These are phyloP conservation scores for Mycena kentingensis DNA, from an alignment of 768 basidiomycete species.

Conservation along the genomic window DNA sequence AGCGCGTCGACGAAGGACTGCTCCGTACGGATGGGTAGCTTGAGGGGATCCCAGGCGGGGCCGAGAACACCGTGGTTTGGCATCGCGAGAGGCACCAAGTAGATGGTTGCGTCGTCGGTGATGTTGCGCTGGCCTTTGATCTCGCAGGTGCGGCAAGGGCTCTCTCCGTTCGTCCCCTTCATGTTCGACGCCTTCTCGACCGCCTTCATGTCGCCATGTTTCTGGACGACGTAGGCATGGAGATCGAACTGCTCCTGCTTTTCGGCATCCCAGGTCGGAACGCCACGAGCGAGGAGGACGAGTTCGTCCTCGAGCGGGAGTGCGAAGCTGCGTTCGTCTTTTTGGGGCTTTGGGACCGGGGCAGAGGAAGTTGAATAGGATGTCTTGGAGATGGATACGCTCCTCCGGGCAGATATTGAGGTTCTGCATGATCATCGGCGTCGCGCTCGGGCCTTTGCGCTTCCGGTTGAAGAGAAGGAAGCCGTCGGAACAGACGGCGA, in stretches of 20 bases:
- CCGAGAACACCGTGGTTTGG: constrained; percentile 8
- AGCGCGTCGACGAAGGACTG: constrained; percentile 11
- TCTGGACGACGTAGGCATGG: constrained; percentile 30
- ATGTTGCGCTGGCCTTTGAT: constrained; percentile 29
- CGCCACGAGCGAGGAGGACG: not conserved
- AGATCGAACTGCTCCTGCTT: not conserved
- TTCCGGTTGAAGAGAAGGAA: constrained; percentile 1
- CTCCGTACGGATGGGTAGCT: constrained; percentile 27
- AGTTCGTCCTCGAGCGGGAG: constrained; percentile 1
- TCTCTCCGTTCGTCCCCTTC: constrained; percentile 38
- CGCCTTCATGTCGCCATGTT: constrained; percentile 34
- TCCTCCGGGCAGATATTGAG: not conserved
- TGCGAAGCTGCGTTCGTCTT: not conserved
- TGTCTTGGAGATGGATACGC: not conserved
- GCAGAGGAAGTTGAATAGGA: not conserved
- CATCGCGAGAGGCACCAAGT: constrained; percentile 27
- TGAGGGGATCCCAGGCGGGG: constrained; percentile 8
- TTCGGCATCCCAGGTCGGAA: not conserved
- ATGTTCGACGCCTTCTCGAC: constrained; percentile 34
- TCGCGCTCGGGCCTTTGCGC: not conserved
- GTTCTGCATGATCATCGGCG: not conserved
- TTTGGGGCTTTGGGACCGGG: not conserved
- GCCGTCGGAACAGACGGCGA: not conserved
- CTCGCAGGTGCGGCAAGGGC: constrained; percentile 37
- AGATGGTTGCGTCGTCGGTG: constrained; percentile 8